Conservation (phyloP, 306 rosid genomes). For the Dryas octopetala region DNA sequence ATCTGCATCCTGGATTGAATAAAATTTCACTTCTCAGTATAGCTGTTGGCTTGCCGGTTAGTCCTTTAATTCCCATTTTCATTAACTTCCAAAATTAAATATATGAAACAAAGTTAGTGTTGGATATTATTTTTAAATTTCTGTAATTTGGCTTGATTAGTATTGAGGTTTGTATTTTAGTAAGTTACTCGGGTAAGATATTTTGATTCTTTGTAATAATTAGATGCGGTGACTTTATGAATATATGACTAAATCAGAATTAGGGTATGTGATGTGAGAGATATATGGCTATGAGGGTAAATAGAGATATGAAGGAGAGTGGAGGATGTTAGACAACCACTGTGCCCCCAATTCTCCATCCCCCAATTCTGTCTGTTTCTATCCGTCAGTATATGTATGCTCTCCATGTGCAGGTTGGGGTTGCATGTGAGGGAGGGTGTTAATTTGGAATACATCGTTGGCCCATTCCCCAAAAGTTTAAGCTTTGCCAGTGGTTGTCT, state of each 20-base stretch:
- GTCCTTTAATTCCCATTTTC: slow-evolving; percentile 12
- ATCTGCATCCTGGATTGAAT: slow-evolving; percentile 42
- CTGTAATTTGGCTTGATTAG: background rate
- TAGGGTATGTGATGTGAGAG: background rate
- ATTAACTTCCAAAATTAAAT: background rate
- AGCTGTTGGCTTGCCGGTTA: slow-evolving; percentile 49
- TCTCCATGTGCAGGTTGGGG: no score
- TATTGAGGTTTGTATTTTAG: background rate
- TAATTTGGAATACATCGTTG: no score
- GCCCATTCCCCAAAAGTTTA: no score
- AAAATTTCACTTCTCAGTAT: slow-evolving; percentile 45
- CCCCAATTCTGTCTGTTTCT: no score
- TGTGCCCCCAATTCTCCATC: no score
- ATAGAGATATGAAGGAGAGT: background rate
- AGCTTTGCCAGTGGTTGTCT: no score
- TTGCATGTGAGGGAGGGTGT: no score
- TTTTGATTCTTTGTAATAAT: background rate
- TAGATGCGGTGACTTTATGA: background rate
- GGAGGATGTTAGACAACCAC: background rate
- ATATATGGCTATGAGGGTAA: background rate
- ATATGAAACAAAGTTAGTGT: background rate
- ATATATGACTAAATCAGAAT: background rate
- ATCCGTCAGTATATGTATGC: no score
- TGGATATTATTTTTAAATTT: background rate
- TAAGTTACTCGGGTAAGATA: background rate